phyloP scores from a whole-genome alignment of 192 early-diverging fungal genomes.

The Haplosporangium gracile region DNA sequence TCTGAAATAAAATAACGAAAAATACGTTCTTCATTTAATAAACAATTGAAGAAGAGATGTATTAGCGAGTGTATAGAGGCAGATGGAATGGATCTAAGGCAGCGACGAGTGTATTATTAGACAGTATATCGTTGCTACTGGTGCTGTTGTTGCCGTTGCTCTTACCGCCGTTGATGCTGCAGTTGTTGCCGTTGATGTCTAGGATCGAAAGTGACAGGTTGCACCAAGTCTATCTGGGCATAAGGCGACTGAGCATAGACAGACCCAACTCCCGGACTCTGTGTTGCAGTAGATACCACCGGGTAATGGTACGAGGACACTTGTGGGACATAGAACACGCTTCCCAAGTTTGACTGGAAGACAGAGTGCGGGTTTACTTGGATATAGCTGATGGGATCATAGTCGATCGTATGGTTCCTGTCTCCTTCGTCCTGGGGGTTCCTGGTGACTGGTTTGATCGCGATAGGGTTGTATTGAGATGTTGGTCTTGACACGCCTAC shows the following conservation, averaged over 20 bases:
- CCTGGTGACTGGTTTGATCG: not conserved
- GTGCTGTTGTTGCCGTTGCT: not conserved
- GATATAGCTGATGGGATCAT: not conserved
- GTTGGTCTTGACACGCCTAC: not conserved
- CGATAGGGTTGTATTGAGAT: not conserved
- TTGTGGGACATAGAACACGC: not conserved
- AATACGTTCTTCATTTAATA: too few relatives aligned
- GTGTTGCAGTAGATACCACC: not conserved
- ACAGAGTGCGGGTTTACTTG: not conserved
- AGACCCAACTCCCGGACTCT: not conserved
- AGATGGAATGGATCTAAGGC: too few relatives aligned
- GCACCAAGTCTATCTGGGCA: not conserved
- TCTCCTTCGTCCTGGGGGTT: not conserved
- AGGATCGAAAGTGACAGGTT: not conserved
- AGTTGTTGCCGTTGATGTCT: not conserved
- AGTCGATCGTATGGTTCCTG: not conserved
- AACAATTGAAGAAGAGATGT: too few relatives aligned
- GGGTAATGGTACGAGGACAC: not conserved
- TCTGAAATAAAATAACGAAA: too few relatives aligned
- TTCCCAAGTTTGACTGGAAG: not conserved
- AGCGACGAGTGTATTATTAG: not conserved
- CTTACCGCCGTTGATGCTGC: not conserved
- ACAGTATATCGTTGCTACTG: not conserved
- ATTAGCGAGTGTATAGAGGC: too few relatives aligned
- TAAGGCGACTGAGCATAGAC: not conserved